Evolutionary conservation across 257 asterid species (phyloP).

Genomic region (Capsicum rhomboideum): DNA sequence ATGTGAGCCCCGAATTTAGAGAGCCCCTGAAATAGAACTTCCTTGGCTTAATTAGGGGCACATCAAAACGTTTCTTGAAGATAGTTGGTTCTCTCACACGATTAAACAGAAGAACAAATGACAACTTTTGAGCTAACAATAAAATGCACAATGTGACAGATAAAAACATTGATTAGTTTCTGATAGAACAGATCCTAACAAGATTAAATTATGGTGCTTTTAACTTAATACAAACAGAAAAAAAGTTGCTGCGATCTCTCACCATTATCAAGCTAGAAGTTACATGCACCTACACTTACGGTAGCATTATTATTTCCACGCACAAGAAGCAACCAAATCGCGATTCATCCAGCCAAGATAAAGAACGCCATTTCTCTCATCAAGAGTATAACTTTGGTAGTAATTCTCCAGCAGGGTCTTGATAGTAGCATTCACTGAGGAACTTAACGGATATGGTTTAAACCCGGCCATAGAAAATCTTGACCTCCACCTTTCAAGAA

Average conservation of each 20-base stretch:
- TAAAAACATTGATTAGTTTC: neutral
- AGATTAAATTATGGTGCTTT: neutral
- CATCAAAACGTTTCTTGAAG: too few species aligned
- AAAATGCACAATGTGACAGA: neutral
- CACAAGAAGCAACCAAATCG: conserved; percentile 12
- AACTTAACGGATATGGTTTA: conserved; percentile 17
- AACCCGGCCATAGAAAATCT: conserved; percentile 23
- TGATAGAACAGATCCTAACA: neutral
- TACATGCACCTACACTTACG: neutral
- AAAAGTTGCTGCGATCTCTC: neutral
- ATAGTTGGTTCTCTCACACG: too few species aligned
- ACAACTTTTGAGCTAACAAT: neutral
- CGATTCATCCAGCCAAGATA: conserved; percentile 21
- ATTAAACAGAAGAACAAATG: too few species aligned
- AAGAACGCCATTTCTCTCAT: conserved; percentile 14
- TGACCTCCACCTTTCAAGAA: conserved; percentile 18
- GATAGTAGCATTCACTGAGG: conserved; percentile 20
- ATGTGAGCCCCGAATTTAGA: too few species aligned
- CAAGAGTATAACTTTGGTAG: conserved; percentile 9
- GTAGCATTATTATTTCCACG: conserved; percentile 3
- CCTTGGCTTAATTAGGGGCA: too few species aligned
- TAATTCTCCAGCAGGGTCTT: conserved; percentile 13
- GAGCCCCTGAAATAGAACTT: too few species aligned
- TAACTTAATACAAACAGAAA: neutral
- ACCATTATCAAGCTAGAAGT: neutral